A percentile compares a stretch with the other conserved stretches of the same genome.
Conservation (phyloP, 176 grass and related monocot genomes). For the Carex pumila region DNA sequence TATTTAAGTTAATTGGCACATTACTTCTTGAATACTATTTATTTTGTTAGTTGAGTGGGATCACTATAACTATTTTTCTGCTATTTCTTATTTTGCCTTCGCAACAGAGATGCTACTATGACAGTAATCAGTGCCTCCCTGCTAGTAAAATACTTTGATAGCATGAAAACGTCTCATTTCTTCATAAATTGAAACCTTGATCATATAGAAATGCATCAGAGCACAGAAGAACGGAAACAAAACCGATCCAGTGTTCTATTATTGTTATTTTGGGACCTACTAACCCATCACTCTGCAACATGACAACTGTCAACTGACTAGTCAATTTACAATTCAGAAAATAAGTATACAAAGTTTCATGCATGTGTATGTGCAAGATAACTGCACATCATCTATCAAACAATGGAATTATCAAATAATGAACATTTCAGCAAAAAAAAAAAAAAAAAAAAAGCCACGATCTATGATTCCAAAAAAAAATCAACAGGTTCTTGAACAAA, state of each 20-base stretch:
- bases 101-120: neutral
- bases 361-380: neutral
- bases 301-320: too few relatives aligned
- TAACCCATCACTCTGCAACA: neutral
- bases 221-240: neutral
- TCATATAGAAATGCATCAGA: neutral
- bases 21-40: neutral
- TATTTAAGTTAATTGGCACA: neutral
- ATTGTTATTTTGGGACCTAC: neutral
- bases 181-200: neutral
- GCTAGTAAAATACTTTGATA: neutral
- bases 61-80: neutral
- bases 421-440: neutral
- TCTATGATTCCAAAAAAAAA: conserved; percentile 26
- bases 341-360: neutral
- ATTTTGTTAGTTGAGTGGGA: neutral
- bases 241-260: neutral
- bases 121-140: neutral
- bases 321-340: conserved; percentile 3
- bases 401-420: neutral
- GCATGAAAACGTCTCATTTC: neutral
- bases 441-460: neutral
- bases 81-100: neutral
- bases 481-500: conserved; percentile 33
- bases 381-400: neutral